A percentile compares a stretch with the other conserved stretches of the same genome.
phyloP scores from a whole-genome alignment of 2,329 filamentous ascomycete species.

The Aureobasidium musti region DNA sequence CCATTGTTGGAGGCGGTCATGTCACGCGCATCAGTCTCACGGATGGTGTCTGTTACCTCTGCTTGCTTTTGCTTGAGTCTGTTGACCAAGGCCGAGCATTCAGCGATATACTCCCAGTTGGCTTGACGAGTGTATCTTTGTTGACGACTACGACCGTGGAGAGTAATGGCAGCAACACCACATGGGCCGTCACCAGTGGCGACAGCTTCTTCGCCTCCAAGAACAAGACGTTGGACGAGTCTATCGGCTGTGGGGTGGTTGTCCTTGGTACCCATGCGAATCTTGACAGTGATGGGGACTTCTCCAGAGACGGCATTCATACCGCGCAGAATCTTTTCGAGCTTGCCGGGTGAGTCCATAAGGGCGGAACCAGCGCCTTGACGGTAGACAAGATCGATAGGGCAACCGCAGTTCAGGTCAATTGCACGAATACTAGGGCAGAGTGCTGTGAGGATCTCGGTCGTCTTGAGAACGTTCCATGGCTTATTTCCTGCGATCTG shows the following conservation, averaged over 20 bases:
- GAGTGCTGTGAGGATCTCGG: constrained; percentile 74
- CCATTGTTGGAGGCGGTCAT: constrained; percentile 66
- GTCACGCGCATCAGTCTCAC: constrained; percentile 73
- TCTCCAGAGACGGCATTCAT: constrained; percentile 94
- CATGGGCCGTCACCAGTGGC: constrained; percentile 68
- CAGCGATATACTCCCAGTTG: constrained; percentile 94
- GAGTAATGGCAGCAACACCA: constrained; percentile 90
- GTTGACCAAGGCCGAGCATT: constrained; percentile 83
- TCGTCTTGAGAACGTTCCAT: constrained; percentile 84
- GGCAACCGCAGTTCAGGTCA: constrained; percentile 95
- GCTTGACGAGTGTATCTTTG: constrained; percentile 89
- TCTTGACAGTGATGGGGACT: constrained; percentile 91
- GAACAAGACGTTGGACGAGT: constrained; percentile 77
- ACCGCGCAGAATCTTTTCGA: constrained; percentile 91
- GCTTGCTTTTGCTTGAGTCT: constrained; percentile 71
- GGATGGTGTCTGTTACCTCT: constrained; percentile 70
- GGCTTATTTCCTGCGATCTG: constrained; percentile 93
- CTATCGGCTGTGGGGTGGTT: constrained; percentile 76
- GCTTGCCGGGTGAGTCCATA: constrained; percentile 81
- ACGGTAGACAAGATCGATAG: constrained; percentile 90
- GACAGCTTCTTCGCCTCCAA: constrained; percentile 73
- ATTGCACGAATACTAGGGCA: constrained; percentile 85
- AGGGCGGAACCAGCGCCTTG: constrained; percentile 87
- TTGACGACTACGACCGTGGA: constrained; percentile 90
- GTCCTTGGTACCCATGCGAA: constrained; percentile 85